Evolutionary conservation across 2,329 filamentous ascomycete genomes (phyloP).

Genomic region (Reticulascus tulasneorum): DNA sequence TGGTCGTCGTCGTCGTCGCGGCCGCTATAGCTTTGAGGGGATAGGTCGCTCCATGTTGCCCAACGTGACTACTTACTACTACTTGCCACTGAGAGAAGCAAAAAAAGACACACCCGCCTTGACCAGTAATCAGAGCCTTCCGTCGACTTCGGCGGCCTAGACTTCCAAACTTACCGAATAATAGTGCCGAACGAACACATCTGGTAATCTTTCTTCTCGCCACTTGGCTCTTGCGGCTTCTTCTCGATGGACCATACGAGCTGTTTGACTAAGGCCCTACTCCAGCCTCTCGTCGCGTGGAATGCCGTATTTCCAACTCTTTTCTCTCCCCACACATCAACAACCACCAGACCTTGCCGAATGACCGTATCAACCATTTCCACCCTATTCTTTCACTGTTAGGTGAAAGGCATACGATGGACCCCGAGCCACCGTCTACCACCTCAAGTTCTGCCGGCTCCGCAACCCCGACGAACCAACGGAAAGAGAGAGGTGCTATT

Average conservation of each 20-base stretch:
- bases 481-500: constrained; percentile 35
- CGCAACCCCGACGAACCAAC: constrained; percentile 23
- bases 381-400: constrained; percentile 7
- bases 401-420: constrained; percentile 16
- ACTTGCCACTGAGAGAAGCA: constrained; percentile 2
- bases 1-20: no score
- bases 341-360: constrained; percentile 6
- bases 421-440: constrained; percentile 8
- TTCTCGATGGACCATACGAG: not conserved
- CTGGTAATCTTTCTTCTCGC: no score
- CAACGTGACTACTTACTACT: constrained; percentile 1
- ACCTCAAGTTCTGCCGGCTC: constrained; percentile 29
- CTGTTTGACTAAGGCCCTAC: not conserved
- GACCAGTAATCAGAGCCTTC: not conserved
- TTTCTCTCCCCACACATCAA: constrained; percentile 3
- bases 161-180: no score
- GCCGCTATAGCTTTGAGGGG: no score
- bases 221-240: not conserved
- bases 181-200: no score
- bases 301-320: constrained; percentile 3
- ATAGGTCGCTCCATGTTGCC: constrained; percentile 3
- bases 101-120: not conserved
- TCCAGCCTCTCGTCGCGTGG: not conserved
- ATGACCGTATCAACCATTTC: constrained; percentile 1
- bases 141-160: not conserved